Evolutionary conservation across 441 rosid genomes (phyloP).

Genomic region (Codiaeum variegatum): DNA sequence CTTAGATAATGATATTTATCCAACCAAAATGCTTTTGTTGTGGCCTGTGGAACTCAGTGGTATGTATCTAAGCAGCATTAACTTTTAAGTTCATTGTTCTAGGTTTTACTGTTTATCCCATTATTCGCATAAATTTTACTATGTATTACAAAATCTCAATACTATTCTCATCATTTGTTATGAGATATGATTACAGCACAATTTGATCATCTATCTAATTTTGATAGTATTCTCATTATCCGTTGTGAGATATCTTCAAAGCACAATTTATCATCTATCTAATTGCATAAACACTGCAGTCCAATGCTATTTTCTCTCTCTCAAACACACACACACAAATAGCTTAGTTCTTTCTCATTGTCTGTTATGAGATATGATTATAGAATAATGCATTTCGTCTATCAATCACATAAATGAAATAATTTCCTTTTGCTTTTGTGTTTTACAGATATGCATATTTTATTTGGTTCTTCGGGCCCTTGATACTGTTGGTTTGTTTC

Average conservation of each 20-base stretch:
- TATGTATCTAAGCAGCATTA: neutral
- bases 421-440: neutral
- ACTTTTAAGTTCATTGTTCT: neutral
- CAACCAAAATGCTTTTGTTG: neutral
- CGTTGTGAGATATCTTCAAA: neutral
- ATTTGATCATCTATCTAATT: neutral
- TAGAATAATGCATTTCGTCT: neutral
- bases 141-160: neutral
- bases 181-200: neutral
- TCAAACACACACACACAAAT: neutral
- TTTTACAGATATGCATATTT: constrained; percentile 81
- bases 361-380: neutral
- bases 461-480: constrained; percentile 98
- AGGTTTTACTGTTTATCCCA: neutral
- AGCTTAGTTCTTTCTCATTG: neutral
- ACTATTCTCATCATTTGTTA: neutral
- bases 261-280: neutral
- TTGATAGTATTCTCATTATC: neutral
- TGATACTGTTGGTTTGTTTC: constrained; percentile 85
- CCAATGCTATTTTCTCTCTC: neutral
- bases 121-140: neutral
- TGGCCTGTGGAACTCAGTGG: neutral
- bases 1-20: too few relatives aligned
- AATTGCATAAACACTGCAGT: neutral
- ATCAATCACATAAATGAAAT: neutral